Evolutionary conservation across 805 yeast genomes (phyloP).

Genomic region (Candida andamanensis): DNA sequence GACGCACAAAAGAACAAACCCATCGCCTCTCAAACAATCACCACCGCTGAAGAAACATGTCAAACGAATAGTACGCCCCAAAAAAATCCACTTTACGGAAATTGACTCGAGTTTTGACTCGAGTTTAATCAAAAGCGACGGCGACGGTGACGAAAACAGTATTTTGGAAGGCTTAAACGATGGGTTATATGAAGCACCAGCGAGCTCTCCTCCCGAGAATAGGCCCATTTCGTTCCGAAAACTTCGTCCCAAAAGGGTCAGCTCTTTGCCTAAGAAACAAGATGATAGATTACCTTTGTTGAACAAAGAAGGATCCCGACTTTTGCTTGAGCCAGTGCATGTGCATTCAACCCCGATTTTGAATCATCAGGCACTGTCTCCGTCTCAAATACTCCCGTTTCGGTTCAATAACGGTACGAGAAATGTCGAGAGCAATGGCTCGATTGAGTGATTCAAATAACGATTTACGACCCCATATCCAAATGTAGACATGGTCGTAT

Average conservation of each 20-base stretch:
- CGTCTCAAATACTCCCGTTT: conserved; percentile 17
- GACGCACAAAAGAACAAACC: conserved; percentile 4
- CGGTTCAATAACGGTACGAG: conserved; percentile 10
- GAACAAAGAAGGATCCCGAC: conserved; percentile 27
- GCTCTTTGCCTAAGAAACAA: conserved; percentile 13
- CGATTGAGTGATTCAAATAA: no score
- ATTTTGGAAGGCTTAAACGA: no score
- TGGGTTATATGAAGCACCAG: no score
- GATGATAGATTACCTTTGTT: conserved; percentile 23
- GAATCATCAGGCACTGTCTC: no score
- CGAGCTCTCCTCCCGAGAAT: no score
- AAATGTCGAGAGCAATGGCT: conserved; percentile 18
- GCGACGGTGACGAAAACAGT: conserved; percentile 25
- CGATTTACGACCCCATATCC: no score
- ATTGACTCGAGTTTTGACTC: no score
- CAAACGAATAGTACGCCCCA: no score
- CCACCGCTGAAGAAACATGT: no score
- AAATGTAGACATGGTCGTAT: no score
- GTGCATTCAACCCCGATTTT: no score
- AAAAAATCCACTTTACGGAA: conserved; percentile 8
- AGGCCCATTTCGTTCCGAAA: conserved; percentile 4
- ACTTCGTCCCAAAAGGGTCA: conserved; percentile 9
- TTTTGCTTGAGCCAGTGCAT: no score
- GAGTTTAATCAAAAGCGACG: conserved; percentile 21
- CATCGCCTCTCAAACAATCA: conserved; percentile 17